Base-by-base conservation (phyloP, 2,329 filamentous ascomycete species). In the Dryadomyces quercivorus region DNA sequence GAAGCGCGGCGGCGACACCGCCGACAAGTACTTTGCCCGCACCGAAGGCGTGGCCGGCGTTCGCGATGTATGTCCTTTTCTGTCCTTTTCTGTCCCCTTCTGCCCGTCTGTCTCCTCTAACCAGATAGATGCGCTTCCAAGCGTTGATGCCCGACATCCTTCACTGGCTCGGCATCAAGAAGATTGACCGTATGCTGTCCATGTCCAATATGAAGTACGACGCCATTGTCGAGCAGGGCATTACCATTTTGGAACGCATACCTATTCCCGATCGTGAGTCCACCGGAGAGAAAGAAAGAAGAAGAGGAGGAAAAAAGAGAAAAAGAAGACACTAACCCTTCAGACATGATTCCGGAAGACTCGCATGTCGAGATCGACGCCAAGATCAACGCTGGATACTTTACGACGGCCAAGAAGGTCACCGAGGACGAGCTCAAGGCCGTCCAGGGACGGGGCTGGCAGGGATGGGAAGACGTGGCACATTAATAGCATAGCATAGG, bases 41-140 rank as follows among this genome's bases (percentile, higher is more conserved):
- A 97, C 92, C 18, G 92, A 96, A 70, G 95, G 96, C 67, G 94
- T 98, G 66, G 93, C 93, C 10, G 93, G 93, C 57, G 92, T 98
- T 60, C 95, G 95, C 69, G 86, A 84, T 63, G 97, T 97, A 91
- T 84, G 93, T 43, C 7, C 16, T 15, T 31, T 36, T 12, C 16
- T 21, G 0, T 36, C 22, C 15, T 21, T n/a, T 2, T 36, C 22
- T 49, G 2, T 46, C 18, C 6, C n/a, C 16, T 38, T 12, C 20
- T 40, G 9, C 26, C 20, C 20, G 9, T 26, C 22, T 31, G n/a
- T n/a, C n/a, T n/a, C n/a, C n/a, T n/a, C n/a, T n/a, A n/a, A n/a
- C n/a, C n/a, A n/a, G n/a, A n/a, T n/a, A 55, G 53, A 55, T 55
- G 48, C 53, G 53, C 48, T 51, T 55, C 53, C 48, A 55, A 47